phyloP scores from a whole-genome alignment of 371 early-diverging fungal genomes.

The Mortierella sp. region DNA sequence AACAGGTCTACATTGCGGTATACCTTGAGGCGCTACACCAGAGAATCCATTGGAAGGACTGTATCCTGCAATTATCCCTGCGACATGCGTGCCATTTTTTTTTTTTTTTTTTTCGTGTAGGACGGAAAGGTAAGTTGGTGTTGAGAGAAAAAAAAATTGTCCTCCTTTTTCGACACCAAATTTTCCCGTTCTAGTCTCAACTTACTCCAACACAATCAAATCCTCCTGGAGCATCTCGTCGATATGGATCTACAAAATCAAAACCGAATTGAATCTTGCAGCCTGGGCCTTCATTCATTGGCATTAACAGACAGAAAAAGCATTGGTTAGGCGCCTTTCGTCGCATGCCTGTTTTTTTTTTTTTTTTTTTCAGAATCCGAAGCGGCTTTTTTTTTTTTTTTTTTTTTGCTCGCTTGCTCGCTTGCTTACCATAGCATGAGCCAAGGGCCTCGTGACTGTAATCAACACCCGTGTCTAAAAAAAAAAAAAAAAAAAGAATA shows the following conservation, averaged over 20 bases:
- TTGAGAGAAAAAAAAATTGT: no score
- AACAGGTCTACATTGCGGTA: neutral
- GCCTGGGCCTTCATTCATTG: constrained; percentile 48
- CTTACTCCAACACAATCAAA: constrained; percentile 46
- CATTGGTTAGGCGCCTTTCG: neutral
- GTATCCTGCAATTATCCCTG: constrained; percentile 69
- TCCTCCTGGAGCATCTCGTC: constrained; percentile 14
- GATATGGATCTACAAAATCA: constrained; percentile 64
- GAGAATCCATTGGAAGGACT: constrained; percentile 48
- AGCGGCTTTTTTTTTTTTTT: neutral
- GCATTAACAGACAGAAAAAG: neutral
- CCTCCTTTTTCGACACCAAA: constrained; percentile 13
- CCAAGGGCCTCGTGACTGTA: constrained; percentile 79
- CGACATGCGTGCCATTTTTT: constrained; percentile 71
- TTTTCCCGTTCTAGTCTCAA: no score
- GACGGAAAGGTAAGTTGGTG: no score
- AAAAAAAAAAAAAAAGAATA: no score
- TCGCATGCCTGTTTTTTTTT: neutral
- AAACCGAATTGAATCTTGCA: constrained; percentile 59
- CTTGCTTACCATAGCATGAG: constrained; percentile 66
- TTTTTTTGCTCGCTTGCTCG: neutral
- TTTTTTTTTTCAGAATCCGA: neutral
- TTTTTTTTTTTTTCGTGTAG: no score
- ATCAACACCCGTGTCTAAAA: constrained; percentile 61
- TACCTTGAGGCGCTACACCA: constrained; percentile 69